phyloP scores from a whole-genome alignment of 2,329 filamentous ascomycete species.

The Venturia effusa region DNA sequence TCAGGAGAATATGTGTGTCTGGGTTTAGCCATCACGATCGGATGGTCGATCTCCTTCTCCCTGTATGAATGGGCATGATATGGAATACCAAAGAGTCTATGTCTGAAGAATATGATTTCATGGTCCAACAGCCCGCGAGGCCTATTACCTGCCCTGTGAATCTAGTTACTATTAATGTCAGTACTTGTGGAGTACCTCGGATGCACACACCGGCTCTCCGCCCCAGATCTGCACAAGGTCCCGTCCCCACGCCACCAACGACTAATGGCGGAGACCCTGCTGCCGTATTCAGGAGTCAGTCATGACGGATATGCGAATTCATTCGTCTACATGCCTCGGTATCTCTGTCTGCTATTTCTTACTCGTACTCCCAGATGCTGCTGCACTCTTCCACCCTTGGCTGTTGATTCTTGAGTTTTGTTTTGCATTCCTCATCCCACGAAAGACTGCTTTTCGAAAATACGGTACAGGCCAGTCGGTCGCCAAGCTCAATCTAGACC shows the following conservation, averaged over 20 bases:
- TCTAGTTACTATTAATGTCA: too few species aligned
- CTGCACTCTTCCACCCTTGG: neutral
- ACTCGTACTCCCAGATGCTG: neutral
- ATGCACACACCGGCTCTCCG: neutral
- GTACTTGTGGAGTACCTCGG: neutral
- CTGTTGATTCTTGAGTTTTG: neutral
- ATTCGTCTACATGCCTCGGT: neutral
- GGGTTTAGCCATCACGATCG: neutral
- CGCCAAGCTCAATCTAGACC: neutral
- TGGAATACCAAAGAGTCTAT: neutral
- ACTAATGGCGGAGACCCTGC: neutral
- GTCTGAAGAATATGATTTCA: too few species aligned
- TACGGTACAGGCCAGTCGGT: neutral
- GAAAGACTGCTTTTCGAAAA: neutral
- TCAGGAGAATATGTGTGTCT: neutral
- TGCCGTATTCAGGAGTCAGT: neutral
- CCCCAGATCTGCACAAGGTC: neutral
- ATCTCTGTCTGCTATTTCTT: neutral
- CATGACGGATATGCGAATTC: neutral
- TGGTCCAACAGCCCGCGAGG: too few species aligned
- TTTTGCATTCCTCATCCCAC: neutral
- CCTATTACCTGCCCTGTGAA: too few species aligned
- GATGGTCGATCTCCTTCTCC: neutral
- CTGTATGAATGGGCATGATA: neutral
- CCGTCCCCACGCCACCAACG: neutral